Evolutionary conservation across 495 filamentous ascomycete genomes (phyloP).

Genomic region (Astrothelium subdiscretum): DNA sequence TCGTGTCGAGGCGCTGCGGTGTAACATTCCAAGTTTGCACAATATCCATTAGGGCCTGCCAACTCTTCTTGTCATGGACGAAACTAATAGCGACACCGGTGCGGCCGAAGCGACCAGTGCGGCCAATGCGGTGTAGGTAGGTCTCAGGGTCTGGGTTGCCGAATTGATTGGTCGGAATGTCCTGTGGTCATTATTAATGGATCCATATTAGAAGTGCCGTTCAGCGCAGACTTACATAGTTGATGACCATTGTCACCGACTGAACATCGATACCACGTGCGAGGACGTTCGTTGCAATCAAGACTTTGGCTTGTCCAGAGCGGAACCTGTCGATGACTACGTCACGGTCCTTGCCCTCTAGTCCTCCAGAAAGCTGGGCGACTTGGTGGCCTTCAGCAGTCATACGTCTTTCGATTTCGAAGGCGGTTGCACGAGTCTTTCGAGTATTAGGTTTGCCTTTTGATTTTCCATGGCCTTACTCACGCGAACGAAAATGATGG

Average conservation of each 20-base stretch:
- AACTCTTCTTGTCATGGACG: constrained; percentile 68
- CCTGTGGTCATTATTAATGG: constrained; percentile 27
- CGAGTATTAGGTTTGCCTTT: not conserved
- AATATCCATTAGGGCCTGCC: constrained; percentile 63
- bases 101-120: constrained; percentile 92
- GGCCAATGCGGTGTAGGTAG: constrained; percentile 95
- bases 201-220: not conserved
- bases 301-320: constrained; percentile 76
- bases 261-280: constrained; percentile 95
- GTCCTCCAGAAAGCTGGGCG: constrained; percentile 71
- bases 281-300: constrained; percentile 96
- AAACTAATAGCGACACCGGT: constrained; percentile 94
- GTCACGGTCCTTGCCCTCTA: constrained; percentile 76
- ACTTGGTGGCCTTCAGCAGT: constrained; percentile 80
- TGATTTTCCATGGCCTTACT: constrained; percentile 9
- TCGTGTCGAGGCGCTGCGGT: constrained; percentile 47
- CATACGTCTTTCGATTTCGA: constrained; percentile 76
- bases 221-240: constrained; percentile 48
- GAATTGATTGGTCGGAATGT: constrained; percentile 40
- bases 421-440: constrained; percentile 69
- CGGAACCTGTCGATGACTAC: constrained; percentile 80
- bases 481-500: constrained; percentile 94
- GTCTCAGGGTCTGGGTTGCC: constrained; percentile 69
- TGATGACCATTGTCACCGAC: constrained; percentile 93
- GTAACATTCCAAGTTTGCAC: constrained; percentile 52